Percentiles rank a stretch among this genome's conserved stretches.
Evolutionary conservation across 1,139 yeast species (phyloP).

Genomic region (Magnusiomyces clavatus): DNA sequence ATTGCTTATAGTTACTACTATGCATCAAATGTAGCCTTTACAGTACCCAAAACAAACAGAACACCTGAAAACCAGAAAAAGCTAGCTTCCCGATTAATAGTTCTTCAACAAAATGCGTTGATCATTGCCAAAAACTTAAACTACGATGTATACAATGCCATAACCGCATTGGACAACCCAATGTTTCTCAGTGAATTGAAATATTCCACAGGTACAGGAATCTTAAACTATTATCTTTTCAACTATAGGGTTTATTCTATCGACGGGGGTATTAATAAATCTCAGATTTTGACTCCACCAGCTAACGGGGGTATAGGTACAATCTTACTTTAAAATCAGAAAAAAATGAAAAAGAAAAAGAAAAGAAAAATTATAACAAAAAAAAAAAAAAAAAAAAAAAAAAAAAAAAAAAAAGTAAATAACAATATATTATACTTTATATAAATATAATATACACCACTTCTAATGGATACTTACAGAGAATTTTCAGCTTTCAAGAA

Average conservation of each 20-base stretch:
- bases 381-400: no score
- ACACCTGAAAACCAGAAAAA: slow-evolving; percentile 14
- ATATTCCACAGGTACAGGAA: slow-evolving; percentile 93
- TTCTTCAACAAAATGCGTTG: slow-evolving; percentile 66
- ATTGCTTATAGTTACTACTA: slow-evolving; percentile 89
- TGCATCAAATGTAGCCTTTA: slow-evolving; percentile 43
- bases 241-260: slow-evolving; percentile 80
- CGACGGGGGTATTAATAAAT: slow-evolving; percentile 64
- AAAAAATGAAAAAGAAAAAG: no score
- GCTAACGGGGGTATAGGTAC: slow-evolving; percentile 73
- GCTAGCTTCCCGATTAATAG: slow-evolving; percentile 51
- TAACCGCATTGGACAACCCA: slow-evolving; percentile 84
- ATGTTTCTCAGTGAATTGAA: slow-evolving; percentile 72
- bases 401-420: no score
- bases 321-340: slow-evolving; percentile 56
- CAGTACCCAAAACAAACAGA: slow-evolving; percentile 16
- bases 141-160: slow-evolving; percentile 90
- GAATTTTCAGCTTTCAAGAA: no score
- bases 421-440: no score
- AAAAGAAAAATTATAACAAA: no score
- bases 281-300: slow-evolving; percentile 37
- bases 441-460: no score
- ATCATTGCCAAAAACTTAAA: slow-evolving; percentile 56
- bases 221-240: slow-evolving; percentile 81
- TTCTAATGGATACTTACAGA: neutral